These are phyloP conservation scores for Clohesyomyces aquaticus DNA, from an alignment of 495 filamentous ascomycete species.

Conservation along the genomic window DNA sequence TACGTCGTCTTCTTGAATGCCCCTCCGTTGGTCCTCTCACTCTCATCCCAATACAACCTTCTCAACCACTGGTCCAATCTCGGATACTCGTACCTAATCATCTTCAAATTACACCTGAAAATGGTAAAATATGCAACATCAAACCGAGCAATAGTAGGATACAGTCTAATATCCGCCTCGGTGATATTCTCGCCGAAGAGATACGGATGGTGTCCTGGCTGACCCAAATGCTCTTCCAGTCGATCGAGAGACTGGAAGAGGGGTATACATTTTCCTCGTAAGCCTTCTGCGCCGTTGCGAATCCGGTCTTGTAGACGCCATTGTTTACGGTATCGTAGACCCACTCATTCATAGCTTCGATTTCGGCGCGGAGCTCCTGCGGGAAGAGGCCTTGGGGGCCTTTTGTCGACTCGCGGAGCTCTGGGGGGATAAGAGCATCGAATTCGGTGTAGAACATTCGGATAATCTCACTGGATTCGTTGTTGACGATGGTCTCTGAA, in stretches of 20 bases:
- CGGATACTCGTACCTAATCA: conserved; percentile 74
- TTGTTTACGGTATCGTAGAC: conserved; percentile 83
- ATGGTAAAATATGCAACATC: conserved; percentile 88
- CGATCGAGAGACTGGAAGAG: conserved; percentile 74
- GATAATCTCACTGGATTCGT: conserved; percentile 48
- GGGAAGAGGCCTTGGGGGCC: conserved; percentile 61
- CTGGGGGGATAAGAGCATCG: conserved; percentile 55
- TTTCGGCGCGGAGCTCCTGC: conserved; percentile 54
- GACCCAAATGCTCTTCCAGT: conserved; percentile 66
- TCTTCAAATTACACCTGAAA: conserved; percentile 86
- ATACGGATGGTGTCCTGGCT: conserved; percentile 59
- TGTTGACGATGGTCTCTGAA: conserved; percentile 46
- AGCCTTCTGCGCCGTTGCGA: conserved; percentile 72
- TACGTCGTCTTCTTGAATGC: conserved; percentile 71
- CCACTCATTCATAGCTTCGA: conserved; percentile 76
- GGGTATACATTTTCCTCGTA: conserved; percentile 69
- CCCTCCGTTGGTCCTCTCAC: conserved; percentile 52
- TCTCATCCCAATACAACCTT: conserved; percentile 70
- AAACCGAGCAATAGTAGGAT: conserved; percentile 80
- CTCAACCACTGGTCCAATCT: conserved; percentile 70
- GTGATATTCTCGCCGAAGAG: conserved; percentile 72
- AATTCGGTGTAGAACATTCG: conserved; percentile 52
- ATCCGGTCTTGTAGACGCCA: conserved; percentile 78
- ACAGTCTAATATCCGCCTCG: conserved; percentile 80
- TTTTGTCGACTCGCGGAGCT: conserved; percentile 52